Evolutionary conservation across 768 basidiomycete species (phyloP).

Genomic region (Suillus placidus): DNA sequence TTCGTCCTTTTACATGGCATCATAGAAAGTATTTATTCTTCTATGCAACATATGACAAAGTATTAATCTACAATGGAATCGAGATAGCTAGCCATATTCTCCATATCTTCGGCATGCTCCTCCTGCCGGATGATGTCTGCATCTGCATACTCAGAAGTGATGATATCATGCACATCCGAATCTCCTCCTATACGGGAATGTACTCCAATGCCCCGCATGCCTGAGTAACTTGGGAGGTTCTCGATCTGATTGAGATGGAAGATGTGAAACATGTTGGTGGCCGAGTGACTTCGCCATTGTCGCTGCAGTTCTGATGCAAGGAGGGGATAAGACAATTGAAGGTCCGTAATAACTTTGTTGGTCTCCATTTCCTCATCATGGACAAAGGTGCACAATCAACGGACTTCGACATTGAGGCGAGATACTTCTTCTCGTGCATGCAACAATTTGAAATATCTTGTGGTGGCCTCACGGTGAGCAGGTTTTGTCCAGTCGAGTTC

Average conservation of each 20-base stretch:
- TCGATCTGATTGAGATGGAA: conserved; percentile 10
- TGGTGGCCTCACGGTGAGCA: conserved; percentile 4
- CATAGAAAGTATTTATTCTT: no score
- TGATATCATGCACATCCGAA: not conserved
- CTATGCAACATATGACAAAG: no score
- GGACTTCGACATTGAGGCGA: conserved; percentile 12
- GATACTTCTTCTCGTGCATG: conserved; percentile 13
- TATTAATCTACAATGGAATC: not conserved
- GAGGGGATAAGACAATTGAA: not conserved
- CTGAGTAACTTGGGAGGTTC: not conserved
- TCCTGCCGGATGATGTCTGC: conserved; percentile 2
- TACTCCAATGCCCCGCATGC: not conserved
- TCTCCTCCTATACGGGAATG: not conserved
- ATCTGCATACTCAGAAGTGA: conserved; percentile 3
- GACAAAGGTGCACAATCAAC: not conserved
- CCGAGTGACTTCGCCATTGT: conserved; percentile 1
- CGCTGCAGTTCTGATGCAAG: conserved; percentile 9
- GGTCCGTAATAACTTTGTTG: not conserved
- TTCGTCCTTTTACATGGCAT: no score
- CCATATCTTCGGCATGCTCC: conserved; percentile 1
- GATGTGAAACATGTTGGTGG: conserved; percentile 3
- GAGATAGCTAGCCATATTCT: not conserved
- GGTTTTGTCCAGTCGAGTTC: conserved; percentile 9
- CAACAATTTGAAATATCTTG: conserved; percentile 12
- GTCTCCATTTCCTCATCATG: not conserved